Evolutionary conservation across 495 filamentous ascomycete genomes (phyloP).

Genomic region (Poronia punctata): DNA sequence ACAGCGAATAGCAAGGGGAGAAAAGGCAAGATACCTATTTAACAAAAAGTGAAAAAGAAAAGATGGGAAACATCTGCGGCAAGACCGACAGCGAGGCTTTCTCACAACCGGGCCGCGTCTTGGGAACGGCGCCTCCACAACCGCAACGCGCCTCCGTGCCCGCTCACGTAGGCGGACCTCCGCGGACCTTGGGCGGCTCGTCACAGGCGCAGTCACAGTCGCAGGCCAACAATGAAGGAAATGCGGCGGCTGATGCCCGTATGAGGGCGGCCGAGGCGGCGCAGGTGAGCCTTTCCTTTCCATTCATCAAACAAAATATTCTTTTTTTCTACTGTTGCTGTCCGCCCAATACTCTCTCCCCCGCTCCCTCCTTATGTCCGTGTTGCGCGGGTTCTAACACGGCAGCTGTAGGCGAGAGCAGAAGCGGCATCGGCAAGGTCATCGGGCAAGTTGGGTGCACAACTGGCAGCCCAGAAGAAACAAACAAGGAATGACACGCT

Average conservation of each 20-base stretch:
- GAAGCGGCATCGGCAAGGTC: constrained; percentile 25
- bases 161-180: constrained; percentile 40
- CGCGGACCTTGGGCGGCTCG: constrained; percentile 47
- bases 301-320: not conserved
- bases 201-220: constrained; percentile 6
- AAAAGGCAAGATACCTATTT: not conserved
- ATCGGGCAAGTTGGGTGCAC: constrained; percentile 53
- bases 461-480: constrained; percentile 59
- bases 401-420: constrained; percentile 43
- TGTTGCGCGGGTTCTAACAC: not conserved
- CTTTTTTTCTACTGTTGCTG: not conserved
- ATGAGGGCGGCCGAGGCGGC: constrained; percentile 60
- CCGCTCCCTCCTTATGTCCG: not conserved
- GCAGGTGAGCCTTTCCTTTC: constrained; percentile 45
- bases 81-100: constrained; percentile 55
- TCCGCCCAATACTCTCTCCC: not conserved
- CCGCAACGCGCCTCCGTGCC: constrained; percentile 32
- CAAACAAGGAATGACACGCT: constrained; percentile 56
- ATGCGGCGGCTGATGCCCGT: constrained; percentile 49
- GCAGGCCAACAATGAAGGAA: constrained; percentile 24
- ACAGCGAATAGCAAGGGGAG: not conserved
- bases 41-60: constrained; percentile 4
- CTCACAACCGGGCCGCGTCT: constrained; percentile 56
- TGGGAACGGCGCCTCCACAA: constrained; percentile 42
- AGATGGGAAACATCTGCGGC: constrained; percentile 72